Evolutionary conservation across 768 basidiomycete species (phyloP).

Genomic region (Podaxis pistillaris): DNA sequence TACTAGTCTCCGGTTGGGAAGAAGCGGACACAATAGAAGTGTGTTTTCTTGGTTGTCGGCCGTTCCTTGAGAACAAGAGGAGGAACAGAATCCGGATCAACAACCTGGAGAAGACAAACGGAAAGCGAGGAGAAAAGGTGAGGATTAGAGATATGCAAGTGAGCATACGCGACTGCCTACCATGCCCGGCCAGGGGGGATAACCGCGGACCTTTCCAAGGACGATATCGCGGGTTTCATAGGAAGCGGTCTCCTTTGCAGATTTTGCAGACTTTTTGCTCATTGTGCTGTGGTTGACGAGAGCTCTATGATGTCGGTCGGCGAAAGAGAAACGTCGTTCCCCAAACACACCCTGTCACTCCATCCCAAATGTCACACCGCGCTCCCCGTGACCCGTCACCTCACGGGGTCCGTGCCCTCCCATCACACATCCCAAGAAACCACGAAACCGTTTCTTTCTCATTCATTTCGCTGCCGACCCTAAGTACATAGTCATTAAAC

Average conservation of each 20-base stretch:
- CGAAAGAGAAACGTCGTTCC: slow-evolving; percentile 13
- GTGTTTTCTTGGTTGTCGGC: slow-evolving; percentile 69
- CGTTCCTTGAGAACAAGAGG: slow-evolving; percentile 63
- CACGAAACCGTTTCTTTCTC: too few species aligned
- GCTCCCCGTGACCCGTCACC: slow-evolving; percentile 5
- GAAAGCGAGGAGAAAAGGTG: slow-evolving; percentile 12
- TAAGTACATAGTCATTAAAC: too few species aligned
- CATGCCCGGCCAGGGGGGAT: slow-evolving; percentile 92
- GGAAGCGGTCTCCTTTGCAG: slow-evolving; percentile 39
- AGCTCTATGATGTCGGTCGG: neutral
- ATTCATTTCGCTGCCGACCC: too few species aligned
- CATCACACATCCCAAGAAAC: too few species aligned
- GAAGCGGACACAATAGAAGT: slow-evolving; percentile 73
- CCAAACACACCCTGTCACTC: slow-evolving; percentile 12
- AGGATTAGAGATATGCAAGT: slow-evolving; percentile 20
- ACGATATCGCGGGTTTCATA: slow-evolving; percentile 84
- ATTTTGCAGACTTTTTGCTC: slow-evolving; percentile 62
- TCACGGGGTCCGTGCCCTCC: slow-evolving; percentile 14
- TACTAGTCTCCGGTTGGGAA: slow-evolving; percentile 95
- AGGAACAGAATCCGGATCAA: slow-evolving; percentile 70
- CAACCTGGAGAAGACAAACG: slow-evolving; percentile 50
- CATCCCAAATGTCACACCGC: neutral
- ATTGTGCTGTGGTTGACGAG: slow-evolving; percentile 23
- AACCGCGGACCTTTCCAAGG: slow-evolving; percentile 91
- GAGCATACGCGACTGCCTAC: slow-evolving; percentile 49